Conservation (phyloP, 2,329 filamentous ascomycete species). For the Hyphodiscus sp. region DNA sequence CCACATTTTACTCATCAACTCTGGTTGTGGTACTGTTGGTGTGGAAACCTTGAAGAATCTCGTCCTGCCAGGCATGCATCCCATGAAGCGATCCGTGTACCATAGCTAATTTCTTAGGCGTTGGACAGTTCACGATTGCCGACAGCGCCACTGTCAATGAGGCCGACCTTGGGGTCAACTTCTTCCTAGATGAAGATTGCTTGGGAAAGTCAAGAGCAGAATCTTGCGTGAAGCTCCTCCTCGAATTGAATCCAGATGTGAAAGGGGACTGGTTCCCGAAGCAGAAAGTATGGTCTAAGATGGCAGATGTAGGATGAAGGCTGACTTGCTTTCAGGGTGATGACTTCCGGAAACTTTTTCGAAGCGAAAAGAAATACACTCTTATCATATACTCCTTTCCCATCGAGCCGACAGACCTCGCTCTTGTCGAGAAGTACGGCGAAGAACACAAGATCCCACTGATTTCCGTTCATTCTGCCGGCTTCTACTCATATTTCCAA, state of each 20-base stretch:
- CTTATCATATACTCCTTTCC: constrained; percentile 57
- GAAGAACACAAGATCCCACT: constrained; percentile 60
- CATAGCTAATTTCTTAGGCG: constrained; percentile 43
- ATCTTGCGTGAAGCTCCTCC: constrained; percentile 67
- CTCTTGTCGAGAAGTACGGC: constrained; percentile 43
- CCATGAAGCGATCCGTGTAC: neutral
- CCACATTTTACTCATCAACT: constrained; percentile 86
- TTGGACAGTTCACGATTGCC: constrained; percentile 86
- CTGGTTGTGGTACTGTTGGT: constrained; percentile 77
- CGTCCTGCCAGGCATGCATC: constrained; percentile 67
- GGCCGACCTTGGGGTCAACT: constrained; percentile 87
- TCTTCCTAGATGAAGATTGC: constrained; percentile 80
- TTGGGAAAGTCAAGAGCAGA: constrained; percentile 73
- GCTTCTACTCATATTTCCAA: constrained; percentile 89
- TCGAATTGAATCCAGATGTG: constrained; percentile 91
- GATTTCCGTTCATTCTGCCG: constrained; percentile 79
- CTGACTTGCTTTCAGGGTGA: constrained; percentile 13
- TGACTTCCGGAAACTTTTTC: constrained; percentile 28
- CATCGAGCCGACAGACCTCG: constrained; percentile 45
- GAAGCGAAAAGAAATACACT: constrained; percentile 41
- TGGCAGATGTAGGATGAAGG: neutral
- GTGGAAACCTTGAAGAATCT: constrained; percentile 94
- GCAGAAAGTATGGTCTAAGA: constrained; percentile 32
- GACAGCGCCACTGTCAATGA: constrained; percentile 74
- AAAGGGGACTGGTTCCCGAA: constrained; percentile 63